phyloP scores from a whole-genome alignment of 305 asterid species.

The Fraxinus nigra region DNA sequence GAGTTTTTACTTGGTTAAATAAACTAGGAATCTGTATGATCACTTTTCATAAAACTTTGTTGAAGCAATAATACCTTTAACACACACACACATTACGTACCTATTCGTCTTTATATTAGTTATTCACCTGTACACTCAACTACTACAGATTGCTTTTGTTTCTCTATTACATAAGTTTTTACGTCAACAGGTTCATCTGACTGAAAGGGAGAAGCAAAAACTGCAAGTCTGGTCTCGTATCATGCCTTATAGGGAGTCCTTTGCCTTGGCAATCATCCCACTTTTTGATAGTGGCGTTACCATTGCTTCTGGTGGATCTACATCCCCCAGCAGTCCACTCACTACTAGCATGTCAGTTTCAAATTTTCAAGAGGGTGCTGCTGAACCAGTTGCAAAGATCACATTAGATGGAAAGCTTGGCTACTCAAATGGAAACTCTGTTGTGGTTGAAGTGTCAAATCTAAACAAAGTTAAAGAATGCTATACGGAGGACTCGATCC shows the following conservation, averaged over 20 bases:
- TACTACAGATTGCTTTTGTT: background rate
- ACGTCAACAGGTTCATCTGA: conserved; percentile 67
- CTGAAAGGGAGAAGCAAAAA: conserved; percentile 97
- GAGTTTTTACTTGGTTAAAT: conserved; percentile 15
- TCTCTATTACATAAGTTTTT: conserved; percentile 19
- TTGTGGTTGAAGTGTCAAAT: conserved; percentile 95
- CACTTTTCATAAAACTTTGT: background rate
- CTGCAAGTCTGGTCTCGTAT: conserved; percentile 98
- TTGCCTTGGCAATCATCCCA: conserved; percentile 97
- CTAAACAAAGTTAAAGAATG: conserved; percentile 97
- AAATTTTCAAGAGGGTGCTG: conserved; percentile 69
- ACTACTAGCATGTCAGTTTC: conserved; percentile 69
- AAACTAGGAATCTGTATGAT: background rate
- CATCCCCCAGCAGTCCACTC: conserved; percentile 97
- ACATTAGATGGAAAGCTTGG: conserved; percentile 89
- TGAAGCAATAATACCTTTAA: background rate
- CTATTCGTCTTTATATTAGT: conserved; percentile 14
- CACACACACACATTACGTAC: conserved; percentile 3
- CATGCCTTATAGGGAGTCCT: conserved; percentile 95
- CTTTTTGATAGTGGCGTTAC: conserved; percentile 85
- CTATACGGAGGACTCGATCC: conserved; percentile 92
- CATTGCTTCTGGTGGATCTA: conserved; percentile 78
- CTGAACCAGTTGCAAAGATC: conserved; percentile 75
- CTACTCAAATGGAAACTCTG: conserved; percentile 81
- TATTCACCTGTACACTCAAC: conserved; percentile 16